These are phyloP conservation scores for Silene noctiflora DNA, from an alignment of 179 eudicot genomes.

Conservation along the genomic window DNA sequence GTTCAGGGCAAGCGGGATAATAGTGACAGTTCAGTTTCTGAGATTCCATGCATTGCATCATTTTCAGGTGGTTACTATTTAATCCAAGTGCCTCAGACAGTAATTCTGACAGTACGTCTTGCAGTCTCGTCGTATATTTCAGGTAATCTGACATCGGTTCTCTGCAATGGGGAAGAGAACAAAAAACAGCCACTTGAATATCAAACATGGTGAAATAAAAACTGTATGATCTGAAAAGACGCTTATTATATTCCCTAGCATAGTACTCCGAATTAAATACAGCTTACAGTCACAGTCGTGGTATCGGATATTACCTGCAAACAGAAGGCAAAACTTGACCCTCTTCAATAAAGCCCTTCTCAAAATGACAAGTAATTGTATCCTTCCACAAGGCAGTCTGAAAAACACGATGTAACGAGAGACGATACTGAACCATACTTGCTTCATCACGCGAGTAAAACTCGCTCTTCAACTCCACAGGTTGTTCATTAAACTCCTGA, in stretches of 20 bases:
- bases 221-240: too few species aligned
- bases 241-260: too few species aligned
- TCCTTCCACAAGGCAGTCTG: constrained; percentile 23
- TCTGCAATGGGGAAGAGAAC: background rate
- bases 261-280: too few species aligned
- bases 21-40: constrained; percentile 19
- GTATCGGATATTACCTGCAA: constrained; percentile 9
- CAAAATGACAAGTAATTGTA: constrained; percentile 18
- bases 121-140: constrained; percentile 6
- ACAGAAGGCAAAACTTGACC: constrained; percentile 10
- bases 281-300: too few species aligned
- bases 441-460: constrained; percentile 14
- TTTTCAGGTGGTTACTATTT: constrained; percentile 4
- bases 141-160: constrained; percentile 19
- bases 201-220: too few species aligned
- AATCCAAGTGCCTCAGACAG: constrained; percentile 15
- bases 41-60: constrained; percentile 16
- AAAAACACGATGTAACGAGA: constrained; percentile 16
- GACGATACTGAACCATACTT: constrained; percentile 14
- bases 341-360: background rate
- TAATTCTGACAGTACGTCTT: constrained; percentile 7
- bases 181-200: background rate
- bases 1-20: constrained; percentile 13
- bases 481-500: constrained; percentile 13
- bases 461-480: constrained; percentile 17